A percentile compares a stretch with the other conserved stretches of the same genome.
phyloP scores from a whole-genome alignment of 2,329 filamentous ascomycete genomes.

The Fusarium secorum region DNA sequence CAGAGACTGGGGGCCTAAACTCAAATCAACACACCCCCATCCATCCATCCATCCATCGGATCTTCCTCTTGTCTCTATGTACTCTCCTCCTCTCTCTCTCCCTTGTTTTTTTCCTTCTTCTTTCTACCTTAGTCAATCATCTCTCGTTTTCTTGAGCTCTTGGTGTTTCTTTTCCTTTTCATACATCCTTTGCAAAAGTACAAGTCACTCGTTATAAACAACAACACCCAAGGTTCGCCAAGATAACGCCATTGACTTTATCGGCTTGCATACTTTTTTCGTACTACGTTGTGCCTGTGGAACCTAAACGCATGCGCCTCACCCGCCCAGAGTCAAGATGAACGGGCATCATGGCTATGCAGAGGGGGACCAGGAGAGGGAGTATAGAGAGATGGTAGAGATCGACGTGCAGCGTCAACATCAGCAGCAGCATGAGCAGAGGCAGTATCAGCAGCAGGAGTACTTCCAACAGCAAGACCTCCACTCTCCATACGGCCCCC shows the following conservation, averaged over 20 bases:
- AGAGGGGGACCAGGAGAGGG: conserved; percentile 33
- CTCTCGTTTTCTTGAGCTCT: conserved; percentile 28
- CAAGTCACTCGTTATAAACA: conserved; percentile 27
- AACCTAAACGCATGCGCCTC: conserved; percentile 30
- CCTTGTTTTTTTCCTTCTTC: conserved; percentile 15
- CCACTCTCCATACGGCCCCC: conserved; percentile 36
- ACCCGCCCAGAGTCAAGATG: conserved; percentile 31
- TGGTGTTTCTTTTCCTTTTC: conserved; percentile 8
- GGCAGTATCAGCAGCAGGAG: conserved; percentile 33
- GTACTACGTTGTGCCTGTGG: not conserved
- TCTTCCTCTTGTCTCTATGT: not conserved
- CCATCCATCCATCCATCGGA: not conserved
- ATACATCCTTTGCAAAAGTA: not conserved
- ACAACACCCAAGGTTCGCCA: conserved; percentile 9
- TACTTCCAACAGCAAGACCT: conserved; percentile 33
- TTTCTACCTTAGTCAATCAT: conserved; percentile 1
- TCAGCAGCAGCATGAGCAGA: conserved; percentile 40
- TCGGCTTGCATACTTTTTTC: not conserved
- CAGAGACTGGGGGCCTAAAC: conserved; percentile 18
- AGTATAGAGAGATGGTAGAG: conserved; percentile 48
- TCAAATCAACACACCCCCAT: conserved; percentile 19
- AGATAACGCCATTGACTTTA: not conserved
- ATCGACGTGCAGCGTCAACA: conserved; percentile 45
- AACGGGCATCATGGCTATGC: conserved; percentile 41
- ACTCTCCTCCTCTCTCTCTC: conserved; percentile 3